phyloP scores from a whole-genome alignment of 768 basidiomycete species.

The Mrakia blollopis region DNA sequence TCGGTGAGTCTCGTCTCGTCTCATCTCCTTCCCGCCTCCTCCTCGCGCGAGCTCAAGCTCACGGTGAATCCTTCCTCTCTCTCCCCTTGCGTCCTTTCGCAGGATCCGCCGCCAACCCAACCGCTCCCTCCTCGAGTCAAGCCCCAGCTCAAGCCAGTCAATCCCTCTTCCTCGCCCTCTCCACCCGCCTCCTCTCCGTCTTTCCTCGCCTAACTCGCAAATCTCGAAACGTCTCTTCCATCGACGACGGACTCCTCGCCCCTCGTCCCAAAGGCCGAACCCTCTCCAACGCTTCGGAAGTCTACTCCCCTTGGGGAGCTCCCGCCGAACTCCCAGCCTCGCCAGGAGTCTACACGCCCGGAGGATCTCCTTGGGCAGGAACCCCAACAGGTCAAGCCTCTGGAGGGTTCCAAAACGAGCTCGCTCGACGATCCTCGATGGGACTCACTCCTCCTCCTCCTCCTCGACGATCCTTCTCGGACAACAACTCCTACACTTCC shows the following conservation, averaged over 20 bases:
- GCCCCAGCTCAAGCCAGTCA: background rate
- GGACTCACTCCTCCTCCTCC: background rate
- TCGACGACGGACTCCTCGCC: background rate
- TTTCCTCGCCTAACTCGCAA: background rate
- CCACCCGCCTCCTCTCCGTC: background rate
- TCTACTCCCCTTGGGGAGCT: slow-evolving; percentile 1
- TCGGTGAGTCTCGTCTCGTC: slow-evolving; percentile 32
- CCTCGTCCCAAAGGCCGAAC: background rate
- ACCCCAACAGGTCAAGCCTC: background rate
- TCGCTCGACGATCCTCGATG: background rate
- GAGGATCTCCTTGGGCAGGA: background rate
- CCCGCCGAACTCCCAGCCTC: background rate
- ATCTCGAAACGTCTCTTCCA: background rate
- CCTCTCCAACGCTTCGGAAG: background rate
- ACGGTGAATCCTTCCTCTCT: background rate
- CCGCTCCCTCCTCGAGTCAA: background rate
- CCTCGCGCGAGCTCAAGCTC: too few relatives aligned
- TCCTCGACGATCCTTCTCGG: background rate
- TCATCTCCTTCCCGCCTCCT: background rate
- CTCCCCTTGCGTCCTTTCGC: background rate
- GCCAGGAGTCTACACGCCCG: background rate
- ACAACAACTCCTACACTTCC: background rate
- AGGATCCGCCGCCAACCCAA: background rate
- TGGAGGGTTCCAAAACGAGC: background rate
- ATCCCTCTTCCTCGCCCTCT: slow-evolving; percentile 3